Evolutionary conservation across 1,139 yeast genomes (phyloP).

Genomic region (Debaryomyces sp.): DNA sequence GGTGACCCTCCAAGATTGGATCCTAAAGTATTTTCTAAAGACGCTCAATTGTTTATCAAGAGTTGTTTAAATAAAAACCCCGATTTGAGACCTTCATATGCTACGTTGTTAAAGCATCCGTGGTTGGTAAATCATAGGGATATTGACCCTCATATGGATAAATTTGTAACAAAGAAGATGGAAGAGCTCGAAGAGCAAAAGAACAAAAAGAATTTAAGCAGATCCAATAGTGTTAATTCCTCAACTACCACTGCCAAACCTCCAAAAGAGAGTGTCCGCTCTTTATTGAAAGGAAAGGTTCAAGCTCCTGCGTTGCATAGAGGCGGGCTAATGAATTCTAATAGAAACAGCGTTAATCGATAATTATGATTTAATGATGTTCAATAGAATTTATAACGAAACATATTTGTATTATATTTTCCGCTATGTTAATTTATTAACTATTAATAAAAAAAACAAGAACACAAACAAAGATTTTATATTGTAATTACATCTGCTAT

Average conservation of each 20-base stretch:
- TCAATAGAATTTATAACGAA: not conserved
- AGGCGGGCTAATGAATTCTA: slow-evolving; percentile 31
- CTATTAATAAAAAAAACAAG: not conserved
- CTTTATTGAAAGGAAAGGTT: slow-evolving; percentile 41
- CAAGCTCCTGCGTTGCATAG: slow-evolving; percentile 48
- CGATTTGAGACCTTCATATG: slow-evolving; percentile 79
- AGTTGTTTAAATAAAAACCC: slow-evolving; percentile 84
- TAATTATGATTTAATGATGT: not conserved
- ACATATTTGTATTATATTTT: slow-evolving; percentile 2
- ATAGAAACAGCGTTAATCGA: slow-evolving; percentile 4
- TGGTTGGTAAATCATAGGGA: slow-evolving; percentile 66
- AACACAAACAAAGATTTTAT: not conserved
- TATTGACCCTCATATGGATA: slow-evolving; percentile 47
- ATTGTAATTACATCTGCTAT: not conserved
- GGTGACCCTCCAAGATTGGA: slow-evolving; percentile 87
- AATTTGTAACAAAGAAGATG: slow-evolving; percentile 37
- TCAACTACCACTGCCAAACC: slow-evolving; percentile 13
- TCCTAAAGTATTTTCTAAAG: slow-evolving; percentile 57
- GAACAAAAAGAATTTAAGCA: slow-evolving; percentile 13
- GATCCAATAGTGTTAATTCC: slow-evolving; percentile 16
- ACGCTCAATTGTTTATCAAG: slow-evolving; percentile 80
- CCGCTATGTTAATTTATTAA: not conserved
- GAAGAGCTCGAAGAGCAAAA: slow-evolving; percentile 31
- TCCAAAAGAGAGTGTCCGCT: slow-evolving; percentile 36
- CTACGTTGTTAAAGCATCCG: slow-evolving; percentile 72